Percentiles rank a stretch among this genome's conserved stretches.
phyloP scores from a whole-genome alignment of 345 rosid species.

The Cardiospermum halicacabum region DNA sequence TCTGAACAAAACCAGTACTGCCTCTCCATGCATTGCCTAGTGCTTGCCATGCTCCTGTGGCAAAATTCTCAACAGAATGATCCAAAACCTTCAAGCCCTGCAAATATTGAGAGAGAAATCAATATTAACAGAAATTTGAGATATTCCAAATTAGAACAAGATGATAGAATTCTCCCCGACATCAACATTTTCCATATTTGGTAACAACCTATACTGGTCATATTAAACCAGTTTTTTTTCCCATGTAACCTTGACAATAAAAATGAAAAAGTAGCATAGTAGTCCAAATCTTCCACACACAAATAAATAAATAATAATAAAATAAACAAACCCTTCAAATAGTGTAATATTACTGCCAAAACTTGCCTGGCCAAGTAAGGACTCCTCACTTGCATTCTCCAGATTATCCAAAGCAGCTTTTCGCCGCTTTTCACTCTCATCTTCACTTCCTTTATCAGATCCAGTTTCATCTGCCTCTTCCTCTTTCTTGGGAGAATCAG shows the following conservation, averaged over 20 bases:
- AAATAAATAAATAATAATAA: too few relatives aligned
- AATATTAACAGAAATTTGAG: not conserved
- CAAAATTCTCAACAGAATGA: slow-evolving; percentile 82
- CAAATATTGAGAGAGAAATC: slow-evolving; percentile 7
- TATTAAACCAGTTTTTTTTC: not conserved
- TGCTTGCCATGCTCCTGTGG: slow-evolving; percentile 97
- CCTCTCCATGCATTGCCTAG: slow-evolving; percentile 83
- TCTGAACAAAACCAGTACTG: slow-evolving; percentile 67
- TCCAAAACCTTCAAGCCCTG: slow-evolving; percentile 92
- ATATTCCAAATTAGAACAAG: not conserved
- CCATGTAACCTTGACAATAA: slow-evolving; percentile 3
- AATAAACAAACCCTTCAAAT: slow-evolving; percentile 1
- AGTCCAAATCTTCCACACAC: too few relatives aligned
- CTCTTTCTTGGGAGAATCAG: slow-evolving; percentile 58
- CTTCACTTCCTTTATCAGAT: slow-evolving; percentile 53
- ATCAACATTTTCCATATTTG: slow-evolving; percentile 3
- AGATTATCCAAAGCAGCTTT: slow-evolving; percentile 70
- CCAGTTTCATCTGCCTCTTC: slow-evolving; percentile 39
- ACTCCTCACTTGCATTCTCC: slow-evolving; percentile 82
- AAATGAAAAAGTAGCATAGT: not conserved
- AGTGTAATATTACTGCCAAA: slow-evolving; percentile 14
- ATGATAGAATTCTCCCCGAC: not conserved
- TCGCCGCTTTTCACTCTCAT: slow-evolving; percentile 50
- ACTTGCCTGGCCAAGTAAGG: slow-evolving; percentile 87
- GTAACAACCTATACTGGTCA: not conserved